phyloP scores from a whole-genome alignment of 2,329 filamentous ascomycete species.

The Pseudocercospora cruenta region DNA sequence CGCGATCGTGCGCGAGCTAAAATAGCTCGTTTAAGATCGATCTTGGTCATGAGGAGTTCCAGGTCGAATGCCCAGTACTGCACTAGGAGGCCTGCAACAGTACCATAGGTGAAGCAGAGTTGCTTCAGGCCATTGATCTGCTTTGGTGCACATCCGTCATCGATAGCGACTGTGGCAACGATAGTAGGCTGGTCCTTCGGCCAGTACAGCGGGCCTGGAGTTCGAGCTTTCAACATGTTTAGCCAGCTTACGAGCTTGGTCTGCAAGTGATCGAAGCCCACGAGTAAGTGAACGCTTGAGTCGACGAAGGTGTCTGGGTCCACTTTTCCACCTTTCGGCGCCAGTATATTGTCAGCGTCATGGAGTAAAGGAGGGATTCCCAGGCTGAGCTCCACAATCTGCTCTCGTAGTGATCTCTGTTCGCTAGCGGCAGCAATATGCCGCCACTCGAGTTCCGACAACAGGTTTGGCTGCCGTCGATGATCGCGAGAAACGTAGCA shows the following conservation, averaged over 20 bases:
- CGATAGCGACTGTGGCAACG: neutral
- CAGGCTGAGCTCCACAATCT: too few species aligned
- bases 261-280: neutral
- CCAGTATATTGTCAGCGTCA: too few species aligned
- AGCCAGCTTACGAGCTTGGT: neutral
- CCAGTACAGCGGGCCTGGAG: conserved; percentile 6
- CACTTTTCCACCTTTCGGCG: too few species aligned
- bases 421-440: too few species aligned
- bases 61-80: neutral
- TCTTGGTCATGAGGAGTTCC: too few species aligned
- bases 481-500: too few species aligned
- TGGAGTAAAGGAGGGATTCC: too few species aligned
- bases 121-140: neutral
- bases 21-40: too few species aligned
- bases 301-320: neutral
- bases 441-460: too few species aligned
- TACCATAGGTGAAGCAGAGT: neutral
- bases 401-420: too few species aligned
- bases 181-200: neutral
- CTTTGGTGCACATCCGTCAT: neutral
- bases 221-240: neutral
- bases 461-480: too few species aligned
- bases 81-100: conserved; percentile 3
- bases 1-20: too few species aligned
- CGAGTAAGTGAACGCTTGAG: neutral